phyloP scores from a whole-genome alignment of 1,139 yeast species.

The Yarrowia galli region DNA sequence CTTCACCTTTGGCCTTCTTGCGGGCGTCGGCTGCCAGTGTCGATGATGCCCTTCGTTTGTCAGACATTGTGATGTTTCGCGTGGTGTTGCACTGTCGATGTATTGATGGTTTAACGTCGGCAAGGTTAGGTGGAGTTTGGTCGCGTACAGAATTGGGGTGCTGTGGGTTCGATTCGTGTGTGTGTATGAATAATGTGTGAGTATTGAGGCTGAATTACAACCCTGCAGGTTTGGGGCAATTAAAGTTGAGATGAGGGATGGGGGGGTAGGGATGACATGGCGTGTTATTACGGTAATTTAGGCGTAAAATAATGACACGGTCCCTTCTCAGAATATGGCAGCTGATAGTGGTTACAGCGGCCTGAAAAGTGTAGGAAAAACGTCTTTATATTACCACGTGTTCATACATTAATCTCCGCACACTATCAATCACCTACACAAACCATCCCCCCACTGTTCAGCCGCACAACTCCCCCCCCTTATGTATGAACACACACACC shows the following conservation, averaged over 20 bases:
- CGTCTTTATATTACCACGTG: not conserved
- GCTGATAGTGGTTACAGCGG: no score
- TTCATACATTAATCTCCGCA: no score
- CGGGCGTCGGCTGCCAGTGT: constrained; percentile 16
- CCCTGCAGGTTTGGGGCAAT: not conserved
- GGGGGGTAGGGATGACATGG: no score
- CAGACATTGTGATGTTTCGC: constrained; percentile 8
- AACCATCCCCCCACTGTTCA: constrained; percentile 6
- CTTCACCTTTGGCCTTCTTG: constrained; percentile 22
- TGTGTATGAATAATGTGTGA: not conserved
- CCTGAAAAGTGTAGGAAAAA: not conserved
- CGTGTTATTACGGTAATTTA: not conserved
- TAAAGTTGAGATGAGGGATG: constrained; percentile 4
- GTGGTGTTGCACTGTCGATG: not conserved
- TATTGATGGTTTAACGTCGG: not conserved
- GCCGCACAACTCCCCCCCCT: constrained; percentile 1
- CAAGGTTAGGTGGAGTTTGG: not conserved
- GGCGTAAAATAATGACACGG: not conserved
- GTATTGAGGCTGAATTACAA: not conserved
- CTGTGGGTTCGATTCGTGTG: constrained; percentile 1
- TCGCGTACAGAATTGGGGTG: constrained; percentile 10
- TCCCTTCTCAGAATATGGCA: no score
- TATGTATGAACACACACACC: no score
- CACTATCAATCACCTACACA: no score
- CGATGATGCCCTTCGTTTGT: constrained; percentile 36